Percentiles rank a stretch among this genome's conserved stretches.
These are phyloP conservation scores for Gossypium gossypioides DNA, from an alignment of 441 rosid species.

Conservation along the genomic window DNA sequence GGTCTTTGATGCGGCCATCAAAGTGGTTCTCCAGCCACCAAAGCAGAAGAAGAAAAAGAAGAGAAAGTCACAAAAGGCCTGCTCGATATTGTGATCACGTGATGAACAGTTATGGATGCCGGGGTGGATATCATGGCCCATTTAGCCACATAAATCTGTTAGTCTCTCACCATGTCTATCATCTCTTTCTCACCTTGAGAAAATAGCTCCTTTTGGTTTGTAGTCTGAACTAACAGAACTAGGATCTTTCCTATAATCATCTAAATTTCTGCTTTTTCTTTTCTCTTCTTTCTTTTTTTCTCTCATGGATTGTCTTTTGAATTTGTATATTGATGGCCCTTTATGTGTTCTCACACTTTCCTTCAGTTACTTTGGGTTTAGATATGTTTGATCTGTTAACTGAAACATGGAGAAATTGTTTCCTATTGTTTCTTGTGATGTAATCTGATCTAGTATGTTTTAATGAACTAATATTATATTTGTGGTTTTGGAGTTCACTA, in stretches of 20 bases:
- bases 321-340: constrained; percentile 24
- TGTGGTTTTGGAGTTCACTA: neutral
- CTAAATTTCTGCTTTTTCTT: constrained; percentile 3
- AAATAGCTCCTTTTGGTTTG: constrained; percentile 24
- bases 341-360: neutral
- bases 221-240: constrained; percentile 35
- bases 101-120: neutral
- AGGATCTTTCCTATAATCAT: constrained; percentile 20
- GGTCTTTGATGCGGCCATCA: neutral
- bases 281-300: no score
- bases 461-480: neutral
- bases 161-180: constrained; percentile 19
- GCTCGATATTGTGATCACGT: constrained; percentile 59
- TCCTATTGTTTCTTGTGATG: constrained; percentile 6
- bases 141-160: constrained; percentile 14
- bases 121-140: neutral
- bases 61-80: constrained; percentile 57
- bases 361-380: constrained; percentile 17
- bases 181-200: constrained; percentile 12
- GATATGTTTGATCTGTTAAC: constrained; percentile 11
- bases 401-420: constrained; percentile 5
- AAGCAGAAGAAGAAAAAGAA: constrained; percentile 66
- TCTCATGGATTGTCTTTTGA: constrained; percentile 6
- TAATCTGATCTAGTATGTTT: constrained; percentile 14
- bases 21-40: neutral